Percentiles rank a stretch among this genome's conserved stretches.
phyloP scores from a whole-genome alignment of 495 filamentous ascomycete species.

The Hypoxylon rickii region DNA sequence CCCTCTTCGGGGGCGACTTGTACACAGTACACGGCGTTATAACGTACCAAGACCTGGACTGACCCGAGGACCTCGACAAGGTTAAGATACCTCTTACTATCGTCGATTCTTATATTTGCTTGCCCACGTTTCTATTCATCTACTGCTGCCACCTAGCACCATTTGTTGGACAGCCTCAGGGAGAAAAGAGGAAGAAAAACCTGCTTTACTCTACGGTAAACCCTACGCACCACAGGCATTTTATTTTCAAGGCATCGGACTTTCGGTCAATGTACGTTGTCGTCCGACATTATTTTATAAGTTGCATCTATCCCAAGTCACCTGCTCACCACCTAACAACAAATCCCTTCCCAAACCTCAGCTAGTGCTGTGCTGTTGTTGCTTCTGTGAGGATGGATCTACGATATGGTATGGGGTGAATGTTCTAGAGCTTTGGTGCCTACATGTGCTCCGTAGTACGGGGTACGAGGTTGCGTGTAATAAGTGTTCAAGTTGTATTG shows the following conservation, averaged over 20 bases:
- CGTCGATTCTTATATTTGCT: slow-evolving; percentile 16
- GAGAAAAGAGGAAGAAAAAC: not conserved
- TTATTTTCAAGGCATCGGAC: not conserved
- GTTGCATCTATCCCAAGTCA: slow-evolving; percentile 7
- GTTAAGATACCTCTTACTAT: slow-evolving; percentile 28
- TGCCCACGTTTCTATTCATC: slow-evolving; percentile 1
- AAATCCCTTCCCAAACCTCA: slow-evolving; percentile 11
- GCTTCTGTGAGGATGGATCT: slow-evolving; percentile 24
- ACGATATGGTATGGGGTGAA: slow-evolving; percentile 25
- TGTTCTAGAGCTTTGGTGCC: slow-evolving; percentile 31
- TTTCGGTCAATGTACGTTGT: slow-evolving; percentile 10
- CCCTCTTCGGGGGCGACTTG: slow-evolving; percentile 16
- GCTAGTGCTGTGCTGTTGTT: slow-evolving; percentile 18
- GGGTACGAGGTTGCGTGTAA: slow-evolving; percentile 19
- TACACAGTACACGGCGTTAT: slow-evolving; percentile 27
- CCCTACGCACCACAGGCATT: not conserved
- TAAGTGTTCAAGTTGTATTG: not conserved
- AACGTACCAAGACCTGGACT: slow-evolving; percentile 20
- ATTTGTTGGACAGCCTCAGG: too few species aligned
- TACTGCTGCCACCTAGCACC: slow-evolving; percentile 1
- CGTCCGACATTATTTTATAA: slow-evolving; percentile 12
- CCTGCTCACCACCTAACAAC: slow-evolving; percentile 1
- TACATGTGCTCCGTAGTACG: slow-evolving; percentile 34
- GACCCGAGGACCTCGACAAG: slow-evolving; percentile 13
- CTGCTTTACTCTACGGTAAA: not conserved